A percentile compares a stretch with the other conserved stretches of the same genome.
Conservation (phyloP, 768 basidiomycete species). For the Tulasnella sp. region DNA sequence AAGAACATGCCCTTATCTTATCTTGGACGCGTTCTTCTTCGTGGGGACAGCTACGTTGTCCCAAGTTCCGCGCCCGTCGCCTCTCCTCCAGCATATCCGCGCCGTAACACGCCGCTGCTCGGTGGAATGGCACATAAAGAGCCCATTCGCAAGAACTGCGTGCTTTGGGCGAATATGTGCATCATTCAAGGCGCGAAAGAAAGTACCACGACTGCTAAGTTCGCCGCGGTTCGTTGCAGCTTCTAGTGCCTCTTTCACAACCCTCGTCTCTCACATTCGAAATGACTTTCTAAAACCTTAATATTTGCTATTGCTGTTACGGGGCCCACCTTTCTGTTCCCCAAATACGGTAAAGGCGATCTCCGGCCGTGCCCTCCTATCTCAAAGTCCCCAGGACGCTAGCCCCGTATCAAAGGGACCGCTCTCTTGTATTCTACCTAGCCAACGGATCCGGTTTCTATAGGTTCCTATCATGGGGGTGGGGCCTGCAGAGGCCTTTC, state of each 20-base stretch:
- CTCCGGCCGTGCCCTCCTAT: neutral
- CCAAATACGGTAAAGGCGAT: neutral
- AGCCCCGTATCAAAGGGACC: no score
- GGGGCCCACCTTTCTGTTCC: neutral
- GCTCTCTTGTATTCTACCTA: neutral
- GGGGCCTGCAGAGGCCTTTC: neutral
- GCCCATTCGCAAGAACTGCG: no score
- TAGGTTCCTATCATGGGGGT: neutral
- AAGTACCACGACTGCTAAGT: no score
- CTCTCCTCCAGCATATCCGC: no score
- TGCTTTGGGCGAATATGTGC: no score
- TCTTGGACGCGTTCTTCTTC: neutral
- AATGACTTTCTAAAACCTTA: neutral
- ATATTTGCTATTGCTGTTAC: no score
- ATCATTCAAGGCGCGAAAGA: no score
- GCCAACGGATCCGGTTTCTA: neutral
- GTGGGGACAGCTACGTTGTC: neutral
- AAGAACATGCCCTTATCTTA: neutral
- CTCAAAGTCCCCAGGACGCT: no score
- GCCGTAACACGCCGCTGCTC: no score
- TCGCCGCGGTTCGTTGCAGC: no score
- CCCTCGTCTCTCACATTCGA: neutral
- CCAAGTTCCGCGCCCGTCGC: neutral
- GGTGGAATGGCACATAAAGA: no score
- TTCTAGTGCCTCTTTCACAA: no score